Evolutionary conservation across 441 rosid genomes (phyloP).

Genomic region (Erysimum cheiri): DNA sequence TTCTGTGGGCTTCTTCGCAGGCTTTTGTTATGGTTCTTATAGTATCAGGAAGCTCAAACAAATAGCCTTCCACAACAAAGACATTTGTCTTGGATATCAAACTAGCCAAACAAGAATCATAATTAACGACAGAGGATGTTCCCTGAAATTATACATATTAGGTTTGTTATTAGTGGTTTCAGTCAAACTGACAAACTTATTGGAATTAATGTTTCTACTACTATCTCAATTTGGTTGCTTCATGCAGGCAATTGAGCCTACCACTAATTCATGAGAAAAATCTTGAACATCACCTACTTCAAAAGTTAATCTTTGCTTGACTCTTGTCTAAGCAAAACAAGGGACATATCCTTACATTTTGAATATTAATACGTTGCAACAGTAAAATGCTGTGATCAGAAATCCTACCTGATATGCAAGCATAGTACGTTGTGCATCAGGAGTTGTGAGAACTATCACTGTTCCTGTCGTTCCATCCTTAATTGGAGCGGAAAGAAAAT

Average conservation of each 20-base stretch:
- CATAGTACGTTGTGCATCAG: constrained; percentile 97
- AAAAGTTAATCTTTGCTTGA: background rate
- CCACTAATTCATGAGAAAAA: no score
- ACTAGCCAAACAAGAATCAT: constrained; percentile 75
- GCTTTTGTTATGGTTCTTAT: constrained; percentile 82
- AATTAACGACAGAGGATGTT: constrained; percentile 78
- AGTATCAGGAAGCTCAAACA: constrained; percentile 92
- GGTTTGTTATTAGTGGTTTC: constrained; percentile 18
- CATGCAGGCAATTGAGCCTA: background rate
- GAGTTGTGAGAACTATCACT: constrained; percentile 95
- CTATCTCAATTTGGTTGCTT: background rate
- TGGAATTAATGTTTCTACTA: background rate
- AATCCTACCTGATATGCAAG: constrained; percentile 90
- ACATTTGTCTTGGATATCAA: constrained; percentile 75
- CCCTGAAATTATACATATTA: constrained; percentile 61
- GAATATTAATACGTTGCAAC: background rate
- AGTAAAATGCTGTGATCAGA: background rate
- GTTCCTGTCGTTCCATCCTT: constrained; percentile 97
- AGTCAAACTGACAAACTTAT: background rate
- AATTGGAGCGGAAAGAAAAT: constrained; percentile 81
- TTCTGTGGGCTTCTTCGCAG: constrained; percentile 82
- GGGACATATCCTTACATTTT: background rate
- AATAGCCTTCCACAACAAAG: constrained; percentile 90
- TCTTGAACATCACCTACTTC: background rate
- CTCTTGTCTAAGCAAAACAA: background rate